phyloP scores from a whole-genome alignment of 495 filamentous ascomycete species.

The Bacidia gigantensis region DNA sequence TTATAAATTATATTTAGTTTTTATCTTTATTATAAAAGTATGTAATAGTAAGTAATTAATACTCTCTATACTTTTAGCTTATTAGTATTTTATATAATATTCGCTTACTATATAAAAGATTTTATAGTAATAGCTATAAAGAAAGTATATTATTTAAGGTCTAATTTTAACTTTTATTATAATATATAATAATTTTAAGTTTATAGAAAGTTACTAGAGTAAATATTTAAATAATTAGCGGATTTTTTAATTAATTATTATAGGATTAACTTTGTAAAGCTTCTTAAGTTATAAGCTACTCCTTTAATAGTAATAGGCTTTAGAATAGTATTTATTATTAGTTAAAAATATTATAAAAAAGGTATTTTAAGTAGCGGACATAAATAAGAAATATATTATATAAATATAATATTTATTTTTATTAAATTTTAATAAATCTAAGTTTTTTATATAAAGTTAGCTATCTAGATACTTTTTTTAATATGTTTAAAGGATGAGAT shows the following conservation, averaged over 20 bases:
- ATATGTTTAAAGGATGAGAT: too few species aligned
- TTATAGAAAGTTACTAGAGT: not conserved
- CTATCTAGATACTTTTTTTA: too few species aligned
- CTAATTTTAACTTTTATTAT: not conserved
- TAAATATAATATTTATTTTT: too few species aligned
- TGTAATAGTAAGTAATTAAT: not conserved
- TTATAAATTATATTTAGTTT: not conserved
- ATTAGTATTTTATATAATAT: not conserved
- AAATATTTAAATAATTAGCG: not conserved
- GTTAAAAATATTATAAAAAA: too few species aligned
- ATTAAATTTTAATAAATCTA: too few species aligned
- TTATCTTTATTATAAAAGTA: not conserved
- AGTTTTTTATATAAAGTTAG: too few species aligned
- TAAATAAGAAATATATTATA: too few species aligned
- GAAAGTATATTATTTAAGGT: not conserved
- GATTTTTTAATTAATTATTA: not conserved
- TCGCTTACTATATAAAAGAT: not conserved
- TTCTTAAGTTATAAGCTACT: too few species aligned
- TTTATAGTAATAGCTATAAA: not conserved
- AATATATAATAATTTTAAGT: conserved; percentile 8
- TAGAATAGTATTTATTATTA: too few species aligned
- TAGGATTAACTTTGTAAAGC: too few species aligned
- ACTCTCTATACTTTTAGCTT: not conserved
- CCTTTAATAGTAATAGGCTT: too few species aligned
- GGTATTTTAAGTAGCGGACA: too few species aligned